Evolutionary conservation across 148 eudicot species (phyloP).

Genomic region (Silene uniflora): DNA sequence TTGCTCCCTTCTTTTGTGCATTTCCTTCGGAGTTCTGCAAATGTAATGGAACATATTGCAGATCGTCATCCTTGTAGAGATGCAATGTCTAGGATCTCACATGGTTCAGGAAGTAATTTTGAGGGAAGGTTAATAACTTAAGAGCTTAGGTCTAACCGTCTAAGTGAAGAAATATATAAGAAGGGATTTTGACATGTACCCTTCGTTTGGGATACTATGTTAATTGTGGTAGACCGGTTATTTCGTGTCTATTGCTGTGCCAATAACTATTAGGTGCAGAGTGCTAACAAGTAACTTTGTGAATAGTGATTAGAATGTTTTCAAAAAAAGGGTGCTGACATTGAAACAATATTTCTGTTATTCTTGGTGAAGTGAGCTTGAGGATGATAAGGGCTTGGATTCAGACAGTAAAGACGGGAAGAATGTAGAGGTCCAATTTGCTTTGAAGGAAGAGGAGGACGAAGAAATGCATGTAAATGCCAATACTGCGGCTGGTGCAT

Average conservation of each 20-base stretch:
- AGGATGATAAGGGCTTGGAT: conserved; percentile 5
- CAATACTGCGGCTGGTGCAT: neutral
- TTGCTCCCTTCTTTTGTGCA: too few species aligned
- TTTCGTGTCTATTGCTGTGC: neutral
- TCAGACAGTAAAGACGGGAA: neutral
- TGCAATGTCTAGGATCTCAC: too few species aligned
- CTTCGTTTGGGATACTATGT: neutral
- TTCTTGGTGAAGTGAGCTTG: conserved; percentile 4
- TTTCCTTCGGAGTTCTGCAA: too few species aligned
- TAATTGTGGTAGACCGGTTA: neutral
- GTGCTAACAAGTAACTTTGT: neutral
- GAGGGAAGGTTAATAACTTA: too few species aligned
- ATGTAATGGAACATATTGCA: too few species aligned
- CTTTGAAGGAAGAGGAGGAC: conserved; percentile 1
- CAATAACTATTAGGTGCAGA: too few species aligned
- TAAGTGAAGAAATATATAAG: too few species aligned
- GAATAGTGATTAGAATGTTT: neutral
- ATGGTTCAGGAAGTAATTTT: too few species aligned
- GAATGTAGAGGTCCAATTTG: neutral
- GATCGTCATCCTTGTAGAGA: too few species aligned
- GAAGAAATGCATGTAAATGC: neutral
- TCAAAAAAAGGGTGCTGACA: neutral
- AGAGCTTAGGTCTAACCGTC: too few species aligned
- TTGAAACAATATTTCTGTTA: neutral
- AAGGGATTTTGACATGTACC: neutral